Base-by-base conservation (phyloP, 129 eudicot genomes). In the Kitagawia praeruptora region DNA sequence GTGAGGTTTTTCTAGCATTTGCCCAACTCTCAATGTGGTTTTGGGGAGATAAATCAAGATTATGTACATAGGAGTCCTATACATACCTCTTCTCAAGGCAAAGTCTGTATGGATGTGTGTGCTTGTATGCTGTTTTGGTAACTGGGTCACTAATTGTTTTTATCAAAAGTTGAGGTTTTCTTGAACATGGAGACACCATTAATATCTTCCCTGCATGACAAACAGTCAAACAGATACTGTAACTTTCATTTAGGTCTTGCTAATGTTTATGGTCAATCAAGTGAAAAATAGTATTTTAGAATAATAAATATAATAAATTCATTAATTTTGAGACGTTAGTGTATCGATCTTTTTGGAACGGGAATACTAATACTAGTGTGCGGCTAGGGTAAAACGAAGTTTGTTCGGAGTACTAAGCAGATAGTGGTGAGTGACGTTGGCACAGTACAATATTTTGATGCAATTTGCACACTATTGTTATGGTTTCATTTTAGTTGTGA, bases 91-190 rank as follows among this genome's bases (percentile, higher is more conserved):
- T 69, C 74, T 69, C 74, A 69, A 69, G 44, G 74, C 74, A 69
- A 69, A 31, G 44, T 69, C 4, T 69, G 42, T 69, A 34, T 69
- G 74, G 41, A 69, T 38, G 23, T 69, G 40, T 38, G 40, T 69
- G 40, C 42, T 69, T 69, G 42, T 13, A 28, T 34, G 40, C 42
- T 28, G 74, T 69, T 69, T 69, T 38, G 74, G 21, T 31, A 69
- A 69, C 21, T 4, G 74, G 42, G 74, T 69, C 42, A 34, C 4
- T 69, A 34, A 8, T 69, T 69, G n/a, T 69, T 69, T 69, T 69
- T 15, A 31, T 69, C 74, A 69, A 69, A 31, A 69, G 74, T 69
- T 14, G 74, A 69, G 42, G 44, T 69, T 69, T 31, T 69, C 74
- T 69, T 69, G 44, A 16, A 69, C 74, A 14, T 15, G 31, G 41